A percentile compares a stretch with the other conserved stretches of the same genome.
Conservation (phyloP, 805 yeast genomes). For the Candida yuanshanica region DNA sequence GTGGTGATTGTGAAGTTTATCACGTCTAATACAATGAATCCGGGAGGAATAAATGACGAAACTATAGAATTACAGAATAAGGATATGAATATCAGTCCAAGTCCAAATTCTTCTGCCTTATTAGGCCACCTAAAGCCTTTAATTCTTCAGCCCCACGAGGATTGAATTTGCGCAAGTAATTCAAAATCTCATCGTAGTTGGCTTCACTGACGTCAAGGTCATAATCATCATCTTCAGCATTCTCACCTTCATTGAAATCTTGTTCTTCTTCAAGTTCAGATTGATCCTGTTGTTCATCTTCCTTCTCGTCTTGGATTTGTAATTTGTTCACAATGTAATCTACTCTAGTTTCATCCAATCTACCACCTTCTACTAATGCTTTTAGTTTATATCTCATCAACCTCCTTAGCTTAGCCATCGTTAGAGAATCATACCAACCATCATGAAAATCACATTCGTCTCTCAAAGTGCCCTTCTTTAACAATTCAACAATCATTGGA, state of each 20-base stretch:
- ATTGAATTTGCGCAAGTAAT: conserved; percentile 17
- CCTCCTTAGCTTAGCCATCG: conserved; percentile 58
- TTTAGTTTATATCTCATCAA: conserved; percentile 69
- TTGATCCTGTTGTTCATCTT: conserved; percentile 16
- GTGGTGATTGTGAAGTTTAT: too few species aligned
- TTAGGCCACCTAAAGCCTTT: conserved; percentile 9
- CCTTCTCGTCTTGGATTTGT: conserved; percentile 22
- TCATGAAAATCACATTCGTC: conserved; percentile 49
- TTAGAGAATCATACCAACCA: conserved; percentile 74
- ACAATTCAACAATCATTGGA: conserved; percentile 44
- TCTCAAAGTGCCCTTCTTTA: conserved; percentile 34
- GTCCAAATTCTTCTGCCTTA: conserved; percentile 14
- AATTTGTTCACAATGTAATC: conserved; percentile 31
- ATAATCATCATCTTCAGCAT: conserved; percentile 28
- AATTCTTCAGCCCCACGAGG: conserved; percentile 21
- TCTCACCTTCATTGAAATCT: conserved; percentile 27
- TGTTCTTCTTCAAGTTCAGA: conserved; percentile 26
- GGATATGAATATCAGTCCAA: conserved; percentile 1
- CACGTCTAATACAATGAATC: too few species aligned
- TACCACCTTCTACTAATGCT: conserved; percentile 43
- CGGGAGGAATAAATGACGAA: too few species aligned
- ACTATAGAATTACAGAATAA: neutral
- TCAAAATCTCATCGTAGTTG: conserved; percentile 18
- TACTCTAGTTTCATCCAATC: conserved; percentile 36
- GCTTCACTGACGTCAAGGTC: conserved; percentile 23